Percentiles rank a stretch among this genome's conserved stretches.
Evolutionary conservation across 2,329 filamentous ascomycete genomes (phyloP).

Genomic region (Cladophialophora yegresii): DNA sequence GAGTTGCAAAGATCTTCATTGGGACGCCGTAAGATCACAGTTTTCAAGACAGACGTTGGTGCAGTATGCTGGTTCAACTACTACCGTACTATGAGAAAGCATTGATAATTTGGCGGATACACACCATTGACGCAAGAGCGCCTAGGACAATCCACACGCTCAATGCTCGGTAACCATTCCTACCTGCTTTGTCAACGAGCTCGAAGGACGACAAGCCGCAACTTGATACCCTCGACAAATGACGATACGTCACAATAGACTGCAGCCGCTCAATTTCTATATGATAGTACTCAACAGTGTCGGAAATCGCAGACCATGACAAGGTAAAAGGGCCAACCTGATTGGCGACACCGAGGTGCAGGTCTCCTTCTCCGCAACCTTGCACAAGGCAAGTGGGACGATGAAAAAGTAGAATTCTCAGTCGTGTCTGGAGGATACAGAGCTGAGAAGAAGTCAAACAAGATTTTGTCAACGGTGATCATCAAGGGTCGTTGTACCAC

Average conservation of each 20-base stretch:
- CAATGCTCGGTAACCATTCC: neutral
- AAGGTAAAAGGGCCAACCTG: too few relatives aligned
- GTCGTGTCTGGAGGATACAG: neutral
- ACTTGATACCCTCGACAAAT: neutral
- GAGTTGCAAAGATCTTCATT: neutral
- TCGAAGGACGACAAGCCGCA: neutral
- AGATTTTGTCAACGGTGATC: neutral
- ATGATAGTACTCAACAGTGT: too few relatives aligned
- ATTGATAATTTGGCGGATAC: neutral
- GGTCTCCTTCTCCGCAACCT: conserved; percentile 21
- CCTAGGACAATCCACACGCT: neutral
- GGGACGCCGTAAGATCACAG: neutral
- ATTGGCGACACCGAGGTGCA: neutral
- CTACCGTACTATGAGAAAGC: neutral
- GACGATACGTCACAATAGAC: too few relatives aligned
- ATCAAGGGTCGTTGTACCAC: conserved; percentile 5
- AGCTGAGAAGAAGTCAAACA: neutral
- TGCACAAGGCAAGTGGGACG: conserved; percentile 21
- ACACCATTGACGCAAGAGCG: neutral
- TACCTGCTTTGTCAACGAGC: neutral
- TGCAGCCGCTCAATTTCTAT: too few relatives aligned
- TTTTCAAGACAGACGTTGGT: neutral
- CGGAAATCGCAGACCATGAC: neutral
- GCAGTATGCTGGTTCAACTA: neutral
- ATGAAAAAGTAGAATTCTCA: conserved; percentile 19